Conservation (phyloP, 2,329 filamentous ascomycete genomes). For the Didymella keratinophila region DNA sequence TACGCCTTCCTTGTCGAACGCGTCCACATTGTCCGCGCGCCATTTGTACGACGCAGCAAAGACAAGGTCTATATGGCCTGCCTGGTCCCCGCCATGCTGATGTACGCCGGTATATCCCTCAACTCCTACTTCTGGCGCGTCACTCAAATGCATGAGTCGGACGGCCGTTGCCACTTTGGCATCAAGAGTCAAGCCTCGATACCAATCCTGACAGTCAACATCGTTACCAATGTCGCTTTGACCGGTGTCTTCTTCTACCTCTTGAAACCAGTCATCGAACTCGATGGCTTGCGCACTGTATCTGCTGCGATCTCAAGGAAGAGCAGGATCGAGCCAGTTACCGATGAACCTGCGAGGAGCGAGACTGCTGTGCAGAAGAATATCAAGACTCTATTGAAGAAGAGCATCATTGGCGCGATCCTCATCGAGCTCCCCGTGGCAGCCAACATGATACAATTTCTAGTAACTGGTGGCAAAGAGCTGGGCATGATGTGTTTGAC, state of each 20-base stretch:
- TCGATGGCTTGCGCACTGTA: conserved; percentile 7
- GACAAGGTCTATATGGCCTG: conserved; percentile 47
- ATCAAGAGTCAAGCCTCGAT: conserved; percentile 45
- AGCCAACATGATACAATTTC: conserved; percentile 48
- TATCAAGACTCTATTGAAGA: conserved; percentile 36
- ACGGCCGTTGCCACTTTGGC: conserved; percentile 49
- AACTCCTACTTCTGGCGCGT: conserved; percentile 42
- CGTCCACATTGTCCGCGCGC: conserved; percentile 47
- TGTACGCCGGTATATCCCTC: conserved; percentile 35
- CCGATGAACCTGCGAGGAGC: neutral
- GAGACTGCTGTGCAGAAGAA: conserved; percentile 28
- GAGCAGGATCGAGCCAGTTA: neutral
- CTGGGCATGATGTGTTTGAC: conserved; percentile 51
- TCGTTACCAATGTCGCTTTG: conserved; percentile 45
- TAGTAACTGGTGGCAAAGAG: conserved; percentile 41
- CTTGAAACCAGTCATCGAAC: conserved; percentile 35
- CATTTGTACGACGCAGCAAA: conserved; percentile 38
- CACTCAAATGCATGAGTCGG: conserved; percentile 33
- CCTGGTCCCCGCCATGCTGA: conserved; percentile 31
- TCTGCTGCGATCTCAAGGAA: conserved; percentile 9
- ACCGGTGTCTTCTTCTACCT: conserved; percentile 50
- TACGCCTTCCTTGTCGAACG: conserved; percentile 53
- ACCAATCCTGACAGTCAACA: conserved; percentile 47
- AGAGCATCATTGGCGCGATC: conserved; percentile 42
- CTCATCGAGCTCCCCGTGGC: conserved; percentile 49